phyloP scores from a whole-genome alignment of 1,284 basidiomycete genomes.

The Ganoderma lingzhi region DNA sequence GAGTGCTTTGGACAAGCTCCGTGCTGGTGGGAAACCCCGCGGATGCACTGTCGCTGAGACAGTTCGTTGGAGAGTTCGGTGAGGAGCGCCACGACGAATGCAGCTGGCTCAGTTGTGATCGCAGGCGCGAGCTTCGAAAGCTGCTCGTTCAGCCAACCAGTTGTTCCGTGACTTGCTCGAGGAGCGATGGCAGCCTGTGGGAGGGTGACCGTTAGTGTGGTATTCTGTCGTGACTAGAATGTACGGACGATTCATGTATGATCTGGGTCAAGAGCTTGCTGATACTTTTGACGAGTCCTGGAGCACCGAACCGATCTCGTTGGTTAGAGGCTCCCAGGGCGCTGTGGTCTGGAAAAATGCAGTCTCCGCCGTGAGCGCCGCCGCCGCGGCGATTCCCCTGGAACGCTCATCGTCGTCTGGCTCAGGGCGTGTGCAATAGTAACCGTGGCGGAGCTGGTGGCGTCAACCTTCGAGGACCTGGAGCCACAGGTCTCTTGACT shows the following conservation, averaged over 20 bases:
- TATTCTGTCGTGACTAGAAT: neutral
- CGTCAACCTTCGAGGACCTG: constrained; percentile 57
- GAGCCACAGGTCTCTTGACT: constrained; percentile 54
- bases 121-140: constrained; percentile 52
- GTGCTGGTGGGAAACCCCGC: too few species aligned
- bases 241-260: constrained; percentile 22
- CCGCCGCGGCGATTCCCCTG: constrained; percentile 44
- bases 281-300: constrained; percentile 59
- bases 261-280: constrained; percentile 57
- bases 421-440: constrained; percentile 68
- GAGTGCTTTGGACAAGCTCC: too few species aligned
- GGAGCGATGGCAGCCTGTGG: constrained; percentile 52
- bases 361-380: constrained; percentile 49
- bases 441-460: constrained; percentile 61
- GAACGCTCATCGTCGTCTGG: constrained; percentile 64
- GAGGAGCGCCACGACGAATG: constrained; percentile 55
- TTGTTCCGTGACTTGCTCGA: constrained; percentile 45
- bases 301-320: constrained; percentile 61
- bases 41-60: constrained; percentile 29
- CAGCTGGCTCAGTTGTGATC: constrained; percentile 50
- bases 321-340: constrained; percentile 60
- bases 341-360: constrained; percentile 55
- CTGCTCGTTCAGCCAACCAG: constrained; percentile 47
- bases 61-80: constrained; percentile 53
- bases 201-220: neutral